phyloP scores from a whole-genome alignment of 495 filamentous ascomycete species.

The Penicillium simplicissimum region DNA sequence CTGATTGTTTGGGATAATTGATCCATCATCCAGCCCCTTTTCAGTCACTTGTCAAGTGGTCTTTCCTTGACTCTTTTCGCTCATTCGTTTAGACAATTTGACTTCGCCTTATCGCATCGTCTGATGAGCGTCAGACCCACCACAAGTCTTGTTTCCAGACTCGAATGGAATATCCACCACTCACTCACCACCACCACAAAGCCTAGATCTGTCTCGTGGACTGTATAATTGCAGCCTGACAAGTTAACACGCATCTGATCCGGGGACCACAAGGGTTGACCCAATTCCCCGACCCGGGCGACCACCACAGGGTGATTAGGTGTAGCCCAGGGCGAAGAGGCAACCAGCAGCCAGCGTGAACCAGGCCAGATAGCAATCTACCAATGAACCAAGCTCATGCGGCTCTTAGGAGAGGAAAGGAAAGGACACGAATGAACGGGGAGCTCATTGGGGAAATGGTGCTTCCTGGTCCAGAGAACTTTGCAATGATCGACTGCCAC shows the following conservation, averaged over 20 bases:
- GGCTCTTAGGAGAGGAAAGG: not conserved
- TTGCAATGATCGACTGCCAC: conserved; percentile 14
- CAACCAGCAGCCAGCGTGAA: not conserved
- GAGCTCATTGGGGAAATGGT: not conserved
- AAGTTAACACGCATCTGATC: not conserved
- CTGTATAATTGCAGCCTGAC: not conserved
- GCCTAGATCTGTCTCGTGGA: not conserved
- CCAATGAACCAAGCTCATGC: conserved; percentile 5
- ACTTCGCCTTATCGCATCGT: conserved; percentile 9
- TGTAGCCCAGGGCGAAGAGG: not conserved
- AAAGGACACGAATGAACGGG: not conserved
- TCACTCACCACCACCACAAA: not conserved
- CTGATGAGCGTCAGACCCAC: conserved; percentile 5
- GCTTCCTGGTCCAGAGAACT: not conserved
- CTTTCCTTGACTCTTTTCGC: not conserved
- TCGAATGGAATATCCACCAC: not conserved
- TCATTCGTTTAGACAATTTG: not conserved
- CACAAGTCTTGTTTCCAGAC: conserved; percentile 10
- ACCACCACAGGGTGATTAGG: not conserved
- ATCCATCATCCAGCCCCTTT: not conserved
- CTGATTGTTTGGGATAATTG: not conserved
- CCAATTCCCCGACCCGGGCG: not conserved
- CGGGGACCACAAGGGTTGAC: conserved; percentile 3
- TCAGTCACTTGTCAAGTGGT: not conserved
- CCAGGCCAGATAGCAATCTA: conserved; percentile 9